Evolutionary conservation across 768 basidiomycete species (phyloP).

Genomic region (Amylocystis lapponica): DNA sequence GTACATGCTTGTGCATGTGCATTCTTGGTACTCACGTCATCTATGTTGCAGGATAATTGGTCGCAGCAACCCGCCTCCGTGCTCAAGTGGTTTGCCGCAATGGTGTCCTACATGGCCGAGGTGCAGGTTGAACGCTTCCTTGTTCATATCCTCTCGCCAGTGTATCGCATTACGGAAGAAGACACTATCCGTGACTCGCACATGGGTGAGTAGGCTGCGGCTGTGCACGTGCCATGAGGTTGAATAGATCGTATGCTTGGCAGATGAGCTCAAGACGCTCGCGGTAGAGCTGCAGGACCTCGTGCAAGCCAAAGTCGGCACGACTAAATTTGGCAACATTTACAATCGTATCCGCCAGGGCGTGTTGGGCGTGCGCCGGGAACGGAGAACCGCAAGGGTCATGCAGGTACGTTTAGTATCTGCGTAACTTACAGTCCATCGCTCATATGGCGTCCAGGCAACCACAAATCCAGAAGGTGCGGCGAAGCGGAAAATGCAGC

Average conservation of each 20-base stretch:
- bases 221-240: no score
- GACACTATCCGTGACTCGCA: constrained; percentile 72
- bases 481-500: constrained; percentile 66
- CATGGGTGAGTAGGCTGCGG: constrained; percentile 52
- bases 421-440: background rate
- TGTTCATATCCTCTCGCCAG: constrained; percentile 78
- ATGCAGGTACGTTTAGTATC: constrained; percentile 33
- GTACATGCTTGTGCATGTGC: constrained; percentile 13
- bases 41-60: constrained; percentile 63
- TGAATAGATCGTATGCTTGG: background rate
- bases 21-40: background rate
- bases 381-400: constrained; percentile 52
- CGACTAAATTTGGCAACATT: constrained; percentile 70
- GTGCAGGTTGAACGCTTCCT: constrained; percentile 60
- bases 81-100: constrained; percentile 92
- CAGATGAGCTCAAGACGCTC: constrained; percentile 80
- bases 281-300: constrained; percentile 84
- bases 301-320: constrained; percentile 81
- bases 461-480: constrained; percentile 71
- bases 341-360: constrained; percentile 81
- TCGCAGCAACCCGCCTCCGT: constrained; percentile 72
- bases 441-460: constrained; percentile 29
- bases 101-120: constrained; percentile 66
- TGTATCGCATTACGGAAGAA: constrained; percentile 85
- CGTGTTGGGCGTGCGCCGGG: constrained; percentile 58